Evolutionary conservation across 2,329 filamentous ascomycete genomes (phyloP).

Genomic region (Ploettnerulaceae sp.): DNA sequence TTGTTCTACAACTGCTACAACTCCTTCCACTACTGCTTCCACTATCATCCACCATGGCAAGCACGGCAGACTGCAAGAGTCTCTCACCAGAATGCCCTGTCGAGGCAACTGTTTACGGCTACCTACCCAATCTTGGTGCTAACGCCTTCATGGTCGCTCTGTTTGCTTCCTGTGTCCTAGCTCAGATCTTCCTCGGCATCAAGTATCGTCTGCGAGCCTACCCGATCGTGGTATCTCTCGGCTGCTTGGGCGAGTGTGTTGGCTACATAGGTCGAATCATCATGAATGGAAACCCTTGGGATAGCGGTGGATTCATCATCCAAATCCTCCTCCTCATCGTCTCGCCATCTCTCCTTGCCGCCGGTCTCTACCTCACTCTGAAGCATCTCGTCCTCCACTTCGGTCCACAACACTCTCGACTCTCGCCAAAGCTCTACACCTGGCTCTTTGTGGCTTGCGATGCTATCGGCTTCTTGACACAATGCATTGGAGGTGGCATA

Average conservation of each 20-base stretch:
- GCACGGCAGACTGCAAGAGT: not conserved
- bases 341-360: conserved; percentile 10
- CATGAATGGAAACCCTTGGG: conserved; percentile 10
- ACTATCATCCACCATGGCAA: too few species aligned
- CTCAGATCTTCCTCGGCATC: conserved; percentile 39
- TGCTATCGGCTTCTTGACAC: not conserved
- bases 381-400: conserved; percentile 9
- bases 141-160: conserved; percentile 48
- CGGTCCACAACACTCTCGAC: conserved; percentile 6
- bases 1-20: too few species aligned
- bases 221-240: conserved; percentile 31
- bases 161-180: conserved; percentile 42
- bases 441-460: conserved; percentile 9
- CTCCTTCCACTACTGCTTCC: too few species aligned
- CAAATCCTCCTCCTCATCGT: conserved; percentile 10
- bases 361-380: conserved; percentile 7
- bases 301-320: not conserved
- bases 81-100: conserved; percentile 42
- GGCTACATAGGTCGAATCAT: conserved; percentile 10
- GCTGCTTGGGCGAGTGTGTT: not conserved
- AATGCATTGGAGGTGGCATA: conserved; percentile 4
- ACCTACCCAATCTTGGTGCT: conserved; percentile 49
- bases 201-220: conserved; percentile 50
- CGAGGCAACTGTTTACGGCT: conserved; percentile 44
- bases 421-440: conserved; percentile 7